These are phyloP conservation scores for Pseudogymnoascus sp. DNA, from an alignment of 2,329 filamentous ascomycete genomes.

Conservation along the genomic window DNA sequence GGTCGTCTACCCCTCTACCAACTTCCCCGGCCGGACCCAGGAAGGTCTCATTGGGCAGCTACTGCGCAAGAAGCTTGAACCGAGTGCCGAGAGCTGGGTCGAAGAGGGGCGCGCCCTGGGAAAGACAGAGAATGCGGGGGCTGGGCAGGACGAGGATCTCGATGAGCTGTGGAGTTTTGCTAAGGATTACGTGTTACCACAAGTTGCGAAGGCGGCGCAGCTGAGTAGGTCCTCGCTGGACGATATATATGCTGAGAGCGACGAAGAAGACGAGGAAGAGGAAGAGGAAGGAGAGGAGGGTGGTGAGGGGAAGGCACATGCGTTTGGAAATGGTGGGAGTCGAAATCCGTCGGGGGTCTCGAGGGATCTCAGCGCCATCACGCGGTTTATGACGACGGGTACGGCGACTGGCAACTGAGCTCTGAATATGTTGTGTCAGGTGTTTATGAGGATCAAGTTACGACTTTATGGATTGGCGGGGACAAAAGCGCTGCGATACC, in stretches of 20 bases:
- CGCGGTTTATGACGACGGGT: conserved; percentile 6
- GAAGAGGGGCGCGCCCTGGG: conserved; percentile 50
- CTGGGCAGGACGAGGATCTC: conserved; percentile 34
- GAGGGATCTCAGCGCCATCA: not conserved
- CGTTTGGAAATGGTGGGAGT: conserved; percentile 25
- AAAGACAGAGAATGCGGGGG: conserved; percentile 19
- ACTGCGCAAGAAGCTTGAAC: conserved; percentile 76
- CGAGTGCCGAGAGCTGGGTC: conserved; percentile 66
- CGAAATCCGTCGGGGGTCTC: not conserved
- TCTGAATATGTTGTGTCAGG: not conserved
- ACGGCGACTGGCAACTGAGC: not conserved
- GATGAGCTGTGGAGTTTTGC: conserved; percentile 47
- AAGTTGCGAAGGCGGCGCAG: conserved; percentile 31
- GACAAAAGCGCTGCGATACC: not conserved
- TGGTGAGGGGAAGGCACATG: conserved; percentile 35
- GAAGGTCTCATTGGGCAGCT: conserved; percentile 60
- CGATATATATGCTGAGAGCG: conserved; percentile 24
- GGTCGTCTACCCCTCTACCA: conserved; percentile 67
- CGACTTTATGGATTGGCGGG: not conserved
- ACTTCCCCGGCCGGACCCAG: conserved; percentile 63
- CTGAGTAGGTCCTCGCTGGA: conserved; percentile 34
- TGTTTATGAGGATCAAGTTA: not conserved
- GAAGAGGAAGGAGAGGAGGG: conserved; percentile 22
- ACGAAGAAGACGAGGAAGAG: conserved; percentile 17
- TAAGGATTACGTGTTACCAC: conserved; percentile 34